Conservation (phyloP, 495 filamentous ascomycete species). For the Tuber magnatum region DNA sequence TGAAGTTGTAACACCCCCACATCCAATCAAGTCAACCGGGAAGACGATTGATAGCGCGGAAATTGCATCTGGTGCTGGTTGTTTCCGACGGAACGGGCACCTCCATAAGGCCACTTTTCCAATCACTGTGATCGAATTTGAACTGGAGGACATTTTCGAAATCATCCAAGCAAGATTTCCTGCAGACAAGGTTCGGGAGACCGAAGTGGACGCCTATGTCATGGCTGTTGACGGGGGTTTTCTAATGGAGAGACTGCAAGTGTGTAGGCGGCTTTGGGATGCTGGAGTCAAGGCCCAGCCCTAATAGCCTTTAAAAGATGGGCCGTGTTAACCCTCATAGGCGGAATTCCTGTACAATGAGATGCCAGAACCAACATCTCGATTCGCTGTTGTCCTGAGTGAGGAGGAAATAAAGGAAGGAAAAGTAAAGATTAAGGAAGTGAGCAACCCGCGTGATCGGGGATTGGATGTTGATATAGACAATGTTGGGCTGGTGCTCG, state of each 20-base stretch:
- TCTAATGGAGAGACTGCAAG: constrained; percentile 66
- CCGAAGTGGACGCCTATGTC: constrained; percentile 74
- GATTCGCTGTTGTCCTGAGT: constrained; percentile 68
- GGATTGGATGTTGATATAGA: constrained; percentile 56
- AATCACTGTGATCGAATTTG: constrained; percentile 85
- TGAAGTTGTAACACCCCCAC: constrained; percentile 69
- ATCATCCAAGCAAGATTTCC: constrained; percentile 62
- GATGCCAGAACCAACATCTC: constrained; percentile 67
- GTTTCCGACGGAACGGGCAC: constrained; percentile 66
- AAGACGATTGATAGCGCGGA: background rate
- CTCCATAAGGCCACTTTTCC: constrained; percentile 68
- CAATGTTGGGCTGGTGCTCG: constrained; percentile 34
- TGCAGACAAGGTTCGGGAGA: constrained; percentile 49
- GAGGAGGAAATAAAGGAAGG: constrained; percentile 67
- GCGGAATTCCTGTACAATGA: constrained; percentile 69
- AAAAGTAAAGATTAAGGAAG: constrained; percentile 72
- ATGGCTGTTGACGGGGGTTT: constrained; percentile 85
- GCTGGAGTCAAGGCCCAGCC: constrained; percentile 62
- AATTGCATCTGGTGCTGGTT: constrained; percentile 5
- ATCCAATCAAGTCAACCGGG: constrained; percentile 34
- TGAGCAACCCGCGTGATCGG: constrained; percentile 77
- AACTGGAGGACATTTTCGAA: constrained; percentile 88
- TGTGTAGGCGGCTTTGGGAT: constrained; percentile 64
- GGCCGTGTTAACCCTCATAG: constrained; percentile 36
- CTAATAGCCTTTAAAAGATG: constrained; percentile 16